Conservation (phyloP, 1,284 basidiomycete species). For the Chiua sp. region DNA sequence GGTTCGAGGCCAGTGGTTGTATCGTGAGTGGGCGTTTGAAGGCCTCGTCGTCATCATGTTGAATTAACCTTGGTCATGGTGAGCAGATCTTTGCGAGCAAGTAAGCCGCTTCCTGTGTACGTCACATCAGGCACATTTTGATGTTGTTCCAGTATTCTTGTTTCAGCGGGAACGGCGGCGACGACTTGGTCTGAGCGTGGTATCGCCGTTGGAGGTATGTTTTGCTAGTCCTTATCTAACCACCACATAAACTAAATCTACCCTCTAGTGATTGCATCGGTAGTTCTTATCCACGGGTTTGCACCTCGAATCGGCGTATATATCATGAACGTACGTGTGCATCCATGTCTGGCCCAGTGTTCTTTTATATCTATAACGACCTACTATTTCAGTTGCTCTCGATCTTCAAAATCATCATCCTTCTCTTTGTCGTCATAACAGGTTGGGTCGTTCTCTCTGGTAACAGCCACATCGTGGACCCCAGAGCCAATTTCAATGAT, state of each 20-base stretch:
- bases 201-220: slow-evolving; percentile 58
- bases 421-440: slow-evolving; percentile 30
- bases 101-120: slow-evolving; percentile 22
- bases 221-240: background rate
- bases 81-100: slow-evolving; percentile 45
- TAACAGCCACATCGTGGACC: slow-evolving; percentile 46
- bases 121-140: background rate
- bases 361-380: background rate
- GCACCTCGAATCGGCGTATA: background rate
- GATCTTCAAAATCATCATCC: slow-evolving; percentile 34
- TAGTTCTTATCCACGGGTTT: slow-evolving; percentile 46
- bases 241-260: background rate
- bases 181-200: slow-evolving; percentile 58
- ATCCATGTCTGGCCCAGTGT: background rate
- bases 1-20: slow-evolving; percentile 60
- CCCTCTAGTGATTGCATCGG: slow-evolving; percentile 46
- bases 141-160: slow-evolving; percentile 46
- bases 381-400: slow-evolving; percentile 13
- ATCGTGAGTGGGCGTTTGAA: slow-evolving; percentile 46
- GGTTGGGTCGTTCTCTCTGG: slow-evolving; percentile 60
- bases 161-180: slow-evolving; percentile 46
- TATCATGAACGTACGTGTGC: background rate
- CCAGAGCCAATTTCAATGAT: slow-evolving; percentile 50
- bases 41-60: background rate
- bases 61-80: background rate